Conservation (phyloP, 768 basidiomycete genomes). For the Naganishia vaughanmartiniae region DNA sequence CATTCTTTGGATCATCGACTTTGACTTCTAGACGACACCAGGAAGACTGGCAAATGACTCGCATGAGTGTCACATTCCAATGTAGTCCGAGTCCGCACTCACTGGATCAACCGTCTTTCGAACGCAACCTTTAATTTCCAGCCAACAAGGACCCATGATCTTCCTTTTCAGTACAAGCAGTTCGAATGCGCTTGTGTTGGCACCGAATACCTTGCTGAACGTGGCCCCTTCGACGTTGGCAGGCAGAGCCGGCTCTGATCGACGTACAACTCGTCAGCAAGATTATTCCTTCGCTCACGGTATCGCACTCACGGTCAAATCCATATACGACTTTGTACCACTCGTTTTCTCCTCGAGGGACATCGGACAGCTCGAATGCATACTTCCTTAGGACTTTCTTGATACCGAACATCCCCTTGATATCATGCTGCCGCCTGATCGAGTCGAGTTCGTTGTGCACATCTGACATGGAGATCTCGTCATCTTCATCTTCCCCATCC, state of each 20-base stretch:
- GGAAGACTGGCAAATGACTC: slow-evolving; percentile 64
- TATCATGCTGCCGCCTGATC: slow-evolving; percentile 67
- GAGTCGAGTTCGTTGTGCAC: slow-evolving; percentile 80
- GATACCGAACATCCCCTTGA: slow-evolving; percentile 67
- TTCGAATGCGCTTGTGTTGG: slow-evolving; percentile 89
- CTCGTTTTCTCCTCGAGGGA: slow-evolving; percentile 70
- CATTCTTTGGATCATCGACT: slow-evolving; percentile 78
- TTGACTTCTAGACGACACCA: slow-evolving; percentile 95
- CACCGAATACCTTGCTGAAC: slow-evolving; percentile 82
- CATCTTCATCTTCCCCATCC: slow-evolving; percentile 66
- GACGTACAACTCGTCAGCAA: background rate
- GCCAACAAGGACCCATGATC: slow-evolving; percentile 99
- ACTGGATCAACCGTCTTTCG: slow-evolving; percentile 76
- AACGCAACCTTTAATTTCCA: slow-evolving; percentile 70
- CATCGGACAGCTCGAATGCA: slow-evolving; percentile 79
- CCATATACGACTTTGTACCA: slow-evolving; percentile 95
- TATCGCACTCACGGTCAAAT: slow-evolving; percentile 66
- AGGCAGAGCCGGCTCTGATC: slow-evolving; percentile 70
- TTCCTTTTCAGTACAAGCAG: slow-evolving; percentile 88
- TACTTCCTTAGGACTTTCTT: slow-evolving; percentile 88
- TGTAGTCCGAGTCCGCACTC: slow-evolving; percentile 42
- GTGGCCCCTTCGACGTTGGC: slow-evolving; percentile 72
- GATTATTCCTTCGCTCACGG: background rate
- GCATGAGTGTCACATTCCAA: background rate
- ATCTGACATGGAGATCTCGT: slow-evolving; percentile 66